Evolutionary conservation across 2,329 filamentous ascomycete species (phyloP).

Genomic region (Colletotrichum tamarilloi): DNA sequence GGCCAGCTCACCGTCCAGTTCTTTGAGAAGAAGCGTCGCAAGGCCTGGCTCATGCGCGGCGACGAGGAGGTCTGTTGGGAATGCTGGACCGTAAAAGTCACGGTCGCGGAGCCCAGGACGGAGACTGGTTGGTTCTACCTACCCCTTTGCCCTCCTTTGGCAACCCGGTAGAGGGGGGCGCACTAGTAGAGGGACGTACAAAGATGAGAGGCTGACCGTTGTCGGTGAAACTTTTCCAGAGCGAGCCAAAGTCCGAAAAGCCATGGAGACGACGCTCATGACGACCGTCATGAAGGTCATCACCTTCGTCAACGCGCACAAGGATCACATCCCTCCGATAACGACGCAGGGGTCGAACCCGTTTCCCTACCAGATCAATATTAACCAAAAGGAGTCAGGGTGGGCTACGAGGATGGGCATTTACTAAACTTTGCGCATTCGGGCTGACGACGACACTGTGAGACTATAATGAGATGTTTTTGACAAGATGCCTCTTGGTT

Average conservation of each 20-base stretch:
- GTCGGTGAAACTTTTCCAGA: conserved; percentile 60
- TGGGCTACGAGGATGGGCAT: conserved; percentile 86
- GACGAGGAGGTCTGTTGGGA: conserved; percentile 99
- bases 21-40: conserved; percentile 90
- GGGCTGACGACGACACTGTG: neutral
- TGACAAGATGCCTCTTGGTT: neutral
- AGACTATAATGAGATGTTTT: neutral
- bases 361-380: conserved; percentile 92
- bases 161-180: too few relatives aligned
- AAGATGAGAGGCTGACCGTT: neutral
- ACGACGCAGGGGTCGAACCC: conserved; percentile 94
- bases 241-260: conserved; percentile 85
- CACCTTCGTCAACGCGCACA: conserved; percentile 86
- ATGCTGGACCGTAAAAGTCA: conserved; percentile 92
- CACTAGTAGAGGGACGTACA: too few relatives aligned
- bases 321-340: conserved; percentile 96
- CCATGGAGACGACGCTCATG: conserved; percentile 90
- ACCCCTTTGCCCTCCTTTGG: neutral
- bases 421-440: conserved; percentile 51
- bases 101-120: conserved; percentile 88
- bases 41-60: conserved; percentile 80
- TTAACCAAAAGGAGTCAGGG: conserved; percentile 84
- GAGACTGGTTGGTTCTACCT: conserved; percentile 77
- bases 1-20: conserved; percentile 90
- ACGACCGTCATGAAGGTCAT: conserved; percentile 92